phyloP scores from a whole-genome alignment of 2,329 filamentous ascomycete genomes.

The Dactylonectria estremocensis region DNA sequence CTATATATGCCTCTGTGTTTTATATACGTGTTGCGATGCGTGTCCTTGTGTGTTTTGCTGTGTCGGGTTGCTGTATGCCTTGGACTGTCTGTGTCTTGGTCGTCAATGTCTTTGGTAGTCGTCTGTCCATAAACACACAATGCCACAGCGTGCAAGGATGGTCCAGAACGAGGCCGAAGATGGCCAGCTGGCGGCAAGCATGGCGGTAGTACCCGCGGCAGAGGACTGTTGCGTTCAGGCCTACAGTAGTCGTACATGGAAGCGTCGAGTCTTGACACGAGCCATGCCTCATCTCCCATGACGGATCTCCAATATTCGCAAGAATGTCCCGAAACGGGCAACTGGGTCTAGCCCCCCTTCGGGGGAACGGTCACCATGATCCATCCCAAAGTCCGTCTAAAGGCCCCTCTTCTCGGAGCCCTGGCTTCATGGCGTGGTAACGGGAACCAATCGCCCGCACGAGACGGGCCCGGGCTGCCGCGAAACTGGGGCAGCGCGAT shows the following conservation, averaged over 20 bases:
- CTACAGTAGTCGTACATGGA: slow-evolving; percentile 5
- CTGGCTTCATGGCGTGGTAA: slow-evolving; percentile 41
- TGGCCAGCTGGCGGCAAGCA: not conserved
- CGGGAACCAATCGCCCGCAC: slow-evolving; percentile 44
- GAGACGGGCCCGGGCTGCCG: slow-evolving; percentile 27
- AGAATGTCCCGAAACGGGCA: slow-evolving; percentile 52
- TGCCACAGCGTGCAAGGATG: not conserved
- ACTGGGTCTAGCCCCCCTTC: slow-evolving; percentile 36
- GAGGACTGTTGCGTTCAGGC: not conserved
- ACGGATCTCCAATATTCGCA: slow-evolving; percentile 47
- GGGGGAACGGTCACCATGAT: slow-evolving; percentile 32
- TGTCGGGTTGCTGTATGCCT: too few species aligned
- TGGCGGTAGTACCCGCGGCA: slow-evolving; percentile 1
- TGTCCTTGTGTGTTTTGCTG: too few species aligned
- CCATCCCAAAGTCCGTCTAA: too few species aligned
- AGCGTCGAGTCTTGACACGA: slow-evolving; percentile 19
- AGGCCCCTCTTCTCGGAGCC: slow-evolving; percentile 24
- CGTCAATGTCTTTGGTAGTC: not conserved
- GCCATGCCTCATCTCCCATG: slow-evolving; percentile 27
- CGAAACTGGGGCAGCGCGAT: slow-evolving; percentile 31
- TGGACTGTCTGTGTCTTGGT: too few species aligned
- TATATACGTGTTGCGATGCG: not conserved
- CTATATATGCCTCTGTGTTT: too few species aligned
- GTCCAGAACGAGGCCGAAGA: not conserved
- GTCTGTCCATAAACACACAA: not conserved